These are phyloP conservation scores for Helicocarpus griseus DNA, from an alignment of 2,329 filamentous ascomycete species.

Conservation along the genomic window DNA sequence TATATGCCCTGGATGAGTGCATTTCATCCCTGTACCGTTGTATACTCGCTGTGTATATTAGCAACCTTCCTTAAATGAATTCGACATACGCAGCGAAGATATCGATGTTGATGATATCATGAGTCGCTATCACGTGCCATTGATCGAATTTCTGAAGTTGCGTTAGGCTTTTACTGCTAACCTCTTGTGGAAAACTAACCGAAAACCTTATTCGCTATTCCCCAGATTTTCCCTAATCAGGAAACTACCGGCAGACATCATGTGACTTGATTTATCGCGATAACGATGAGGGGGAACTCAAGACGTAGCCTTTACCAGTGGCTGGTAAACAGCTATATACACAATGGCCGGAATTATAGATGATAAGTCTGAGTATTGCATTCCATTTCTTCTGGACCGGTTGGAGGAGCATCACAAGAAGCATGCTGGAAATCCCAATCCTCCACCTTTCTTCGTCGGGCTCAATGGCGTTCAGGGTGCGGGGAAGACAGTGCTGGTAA, in stretches of 20 bases:
- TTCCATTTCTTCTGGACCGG: conserved; percentile 62
- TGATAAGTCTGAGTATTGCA: conserved; percentile 68
- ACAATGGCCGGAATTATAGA: conserved; percentile 51
- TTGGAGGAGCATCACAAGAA: conserved; percentile 43
- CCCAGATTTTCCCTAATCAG: background rate
- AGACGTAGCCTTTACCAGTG: too few relatives aligned
- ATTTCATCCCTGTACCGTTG: too few relatives aligned
- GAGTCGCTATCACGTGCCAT: background rate
- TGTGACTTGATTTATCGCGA: background rate
- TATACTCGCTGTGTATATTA: too few relatives aligned
- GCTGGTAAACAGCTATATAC: background rate
- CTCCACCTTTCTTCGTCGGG: conserved; percentile 70
- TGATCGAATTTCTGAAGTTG: background rate
- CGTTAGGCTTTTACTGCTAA: background rate
- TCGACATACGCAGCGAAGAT: too few relatives aligned
- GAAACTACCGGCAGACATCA: background rate
- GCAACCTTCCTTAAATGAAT: too few relatives aligned
- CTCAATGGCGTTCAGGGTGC: conserved; percentile 87
- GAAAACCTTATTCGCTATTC: background rate
- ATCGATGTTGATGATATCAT: background rate
- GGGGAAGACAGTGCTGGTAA: conserved; percentile 79
- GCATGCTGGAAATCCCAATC: conserved; percentile 23
- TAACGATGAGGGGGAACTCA: too few relatives aligned
- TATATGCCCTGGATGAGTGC: too few relatives aligned
- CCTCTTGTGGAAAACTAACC: background rate